These are phyloP conservation scores for Thuidium tamariscinum DNA, from an alignment of 225 moss, liverwort and hornwort species.

Conservation along the genomic window DNA sequence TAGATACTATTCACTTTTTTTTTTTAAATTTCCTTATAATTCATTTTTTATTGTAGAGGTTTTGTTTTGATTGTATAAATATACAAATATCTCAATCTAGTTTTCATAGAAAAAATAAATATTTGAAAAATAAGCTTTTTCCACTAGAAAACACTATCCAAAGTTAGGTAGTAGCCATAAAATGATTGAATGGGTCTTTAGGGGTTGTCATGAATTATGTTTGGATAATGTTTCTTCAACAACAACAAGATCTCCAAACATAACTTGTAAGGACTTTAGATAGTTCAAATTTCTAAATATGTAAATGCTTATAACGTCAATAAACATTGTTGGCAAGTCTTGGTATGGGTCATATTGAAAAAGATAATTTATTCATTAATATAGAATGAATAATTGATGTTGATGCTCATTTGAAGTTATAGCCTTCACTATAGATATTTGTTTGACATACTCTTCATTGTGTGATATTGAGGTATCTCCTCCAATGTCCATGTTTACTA, in stretches of 20 bases:
- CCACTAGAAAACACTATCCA: accelerated
- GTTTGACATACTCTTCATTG: too few species aligned
- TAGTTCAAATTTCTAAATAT: background rate
- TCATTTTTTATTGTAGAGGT: accelerated
- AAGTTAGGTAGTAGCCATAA: accelerated
- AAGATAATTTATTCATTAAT: background rate
- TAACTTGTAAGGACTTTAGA: background rate
- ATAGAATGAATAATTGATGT: background rate
- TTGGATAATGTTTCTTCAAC: accelerated
- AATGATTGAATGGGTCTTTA: background rate
- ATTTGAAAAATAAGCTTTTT: background rate
- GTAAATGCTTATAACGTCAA: background rate
- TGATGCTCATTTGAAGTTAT: too few species aligned
- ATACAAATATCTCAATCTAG: background rate
- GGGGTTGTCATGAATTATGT: accelerated
- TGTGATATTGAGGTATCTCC: too few species aligned
- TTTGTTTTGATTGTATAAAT: background rate
- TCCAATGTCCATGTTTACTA: too few species aligned
- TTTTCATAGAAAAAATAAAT: background rate
- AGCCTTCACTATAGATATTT: too few species aligned
- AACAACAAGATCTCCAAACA: background rate
- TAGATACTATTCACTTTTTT: background rate
- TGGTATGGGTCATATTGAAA: background rate
- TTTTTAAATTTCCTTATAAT: too few species aligned
- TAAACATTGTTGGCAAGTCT: too few species aligned